Conservation (phyloP, 345 rosid genomes). For the Eucalyptus pumila region DNA sequence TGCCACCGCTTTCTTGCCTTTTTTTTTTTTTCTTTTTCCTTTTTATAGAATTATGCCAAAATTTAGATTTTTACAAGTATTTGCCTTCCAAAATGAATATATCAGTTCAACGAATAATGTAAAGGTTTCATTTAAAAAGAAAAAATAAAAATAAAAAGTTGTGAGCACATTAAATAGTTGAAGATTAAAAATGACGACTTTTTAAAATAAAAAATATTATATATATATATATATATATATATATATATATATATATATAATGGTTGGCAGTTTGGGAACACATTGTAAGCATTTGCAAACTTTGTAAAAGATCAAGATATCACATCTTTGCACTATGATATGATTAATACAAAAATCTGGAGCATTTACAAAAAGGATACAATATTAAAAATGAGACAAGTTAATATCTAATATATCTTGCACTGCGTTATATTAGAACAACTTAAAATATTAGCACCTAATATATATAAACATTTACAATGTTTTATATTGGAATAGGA, state of each 20-base stretch:
- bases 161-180: neutral
- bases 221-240: no score
- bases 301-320: neutral
- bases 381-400: no score
- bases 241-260: no score
- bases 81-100: neutral
- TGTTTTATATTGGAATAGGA: no score
- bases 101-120: neutral
- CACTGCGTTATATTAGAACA: neutral
- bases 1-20: neutral
- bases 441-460: no score
- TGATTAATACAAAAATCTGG: neutral
- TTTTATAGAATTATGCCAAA: neutral
- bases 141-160: no score
- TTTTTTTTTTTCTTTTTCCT: no score
- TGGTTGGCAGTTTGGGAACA: no score
- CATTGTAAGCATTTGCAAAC: neutral
- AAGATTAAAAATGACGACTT: neutral
- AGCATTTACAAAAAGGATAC: neutral
- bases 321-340: neutral
- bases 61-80: neutral
- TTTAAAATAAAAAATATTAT: no score
- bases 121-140: neutral
- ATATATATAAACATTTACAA: no score
- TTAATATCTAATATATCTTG: neutral